These are phyloP conservation scores for Chenopodium quinoa DNA, from an alignment of 148 eudicot species.

Conservation along the genomic window DNA sequence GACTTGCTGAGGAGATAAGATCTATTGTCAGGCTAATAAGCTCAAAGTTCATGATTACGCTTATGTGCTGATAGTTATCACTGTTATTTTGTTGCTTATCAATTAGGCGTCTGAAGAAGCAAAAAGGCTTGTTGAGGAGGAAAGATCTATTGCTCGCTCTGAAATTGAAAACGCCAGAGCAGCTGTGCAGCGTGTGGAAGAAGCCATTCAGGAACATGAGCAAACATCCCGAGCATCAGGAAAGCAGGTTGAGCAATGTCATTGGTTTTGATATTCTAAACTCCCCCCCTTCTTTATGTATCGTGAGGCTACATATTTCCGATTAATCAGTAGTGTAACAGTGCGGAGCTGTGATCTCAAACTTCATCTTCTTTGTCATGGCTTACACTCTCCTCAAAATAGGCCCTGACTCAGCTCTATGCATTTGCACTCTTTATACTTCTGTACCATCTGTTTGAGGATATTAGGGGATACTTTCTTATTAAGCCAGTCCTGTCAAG, in stretches of 20 bases:
- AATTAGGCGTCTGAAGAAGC: constrained; percentile 97
- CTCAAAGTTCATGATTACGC: background rate
- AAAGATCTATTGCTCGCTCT: constrained; percentile 84
- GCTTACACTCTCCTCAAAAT: background rate
- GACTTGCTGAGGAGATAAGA: background rate
- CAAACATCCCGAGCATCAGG: constrained; percentile 77
- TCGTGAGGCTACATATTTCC: background rate
- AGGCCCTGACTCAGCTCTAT: background rate
- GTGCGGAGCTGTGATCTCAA: background rate
- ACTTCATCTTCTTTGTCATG: background rate
- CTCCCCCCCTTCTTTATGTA: background rate
- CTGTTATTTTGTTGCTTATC: background rate
- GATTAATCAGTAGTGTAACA: background rate
- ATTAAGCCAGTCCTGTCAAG: background rate
- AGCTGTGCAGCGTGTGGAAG: constrained; percentile 98
- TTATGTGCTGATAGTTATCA: no score
- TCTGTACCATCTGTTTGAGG: background rate
- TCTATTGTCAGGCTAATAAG: background rate
- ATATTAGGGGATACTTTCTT: background rate
- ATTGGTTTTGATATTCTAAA: background rate
- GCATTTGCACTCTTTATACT: background rate
- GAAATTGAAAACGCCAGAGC: constrained; percentile 96
- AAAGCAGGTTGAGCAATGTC: constrained; percentile 60
- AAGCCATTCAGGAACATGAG: constrained; percentile 94
- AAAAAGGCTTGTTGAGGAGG: constrained; percentile 94